These are phyloP conservation scores for Rhodamnia rubescens DNA, from an alignment of 345 rosid genomes.

Conservation along the genomic window DNA sequence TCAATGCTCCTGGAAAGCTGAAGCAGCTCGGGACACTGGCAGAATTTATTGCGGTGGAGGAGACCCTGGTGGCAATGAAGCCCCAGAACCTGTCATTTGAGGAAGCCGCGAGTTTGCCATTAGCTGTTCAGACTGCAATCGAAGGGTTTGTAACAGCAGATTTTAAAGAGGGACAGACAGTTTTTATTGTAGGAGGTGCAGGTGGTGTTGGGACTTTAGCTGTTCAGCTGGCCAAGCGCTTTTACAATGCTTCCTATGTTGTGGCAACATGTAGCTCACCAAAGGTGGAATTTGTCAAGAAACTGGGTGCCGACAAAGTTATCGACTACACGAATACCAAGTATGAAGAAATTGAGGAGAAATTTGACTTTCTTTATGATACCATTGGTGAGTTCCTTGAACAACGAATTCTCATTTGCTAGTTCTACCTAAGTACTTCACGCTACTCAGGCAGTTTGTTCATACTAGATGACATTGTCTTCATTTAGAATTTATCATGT, in stretches of 20 bases:
- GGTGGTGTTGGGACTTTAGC: conserved; percentile 38
- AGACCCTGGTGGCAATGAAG: conserved; percentile 23
- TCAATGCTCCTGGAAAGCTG: conserved; percentile 11
- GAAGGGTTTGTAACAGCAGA: conserved; percentile 28
- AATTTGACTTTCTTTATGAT: conserved; percentile 30
- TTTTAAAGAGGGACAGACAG: conserved; percentile 16
- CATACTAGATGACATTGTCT: background rate
- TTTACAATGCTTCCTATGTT: conserved; percentile 29
- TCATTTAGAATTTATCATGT: background rate
- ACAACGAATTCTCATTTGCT: background rate
- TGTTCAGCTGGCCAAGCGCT: conserved; percentile 29
- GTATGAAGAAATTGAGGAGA: conserved; percentile 23
- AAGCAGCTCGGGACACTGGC: conserved; percentile 45
- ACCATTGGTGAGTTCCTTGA: conserved; percentile 16
- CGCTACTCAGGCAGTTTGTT: background rate
- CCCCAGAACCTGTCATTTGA: conserved; percentile 30
- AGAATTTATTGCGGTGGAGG: conserved; percentile 29
- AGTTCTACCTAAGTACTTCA: background rate
- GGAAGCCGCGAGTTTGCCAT: conserved; percentile 43
- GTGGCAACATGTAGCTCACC: conserved; percentile 32
- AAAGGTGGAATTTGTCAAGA: conserved; percentile 28
- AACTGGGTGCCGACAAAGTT: conserved; percentile 29
- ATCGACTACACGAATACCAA: conserved; percentile 20
- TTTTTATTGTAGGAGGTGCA: conserved; percentile 36
- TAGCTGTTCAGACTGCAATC: conserved; percentile 35